Evolutionary conservation across 2,329 filamentous ascomycete species (phyloP), one percentile per base, ranked within the genome.

Genomic region (Pyrenochaeta sp.): DNA sequence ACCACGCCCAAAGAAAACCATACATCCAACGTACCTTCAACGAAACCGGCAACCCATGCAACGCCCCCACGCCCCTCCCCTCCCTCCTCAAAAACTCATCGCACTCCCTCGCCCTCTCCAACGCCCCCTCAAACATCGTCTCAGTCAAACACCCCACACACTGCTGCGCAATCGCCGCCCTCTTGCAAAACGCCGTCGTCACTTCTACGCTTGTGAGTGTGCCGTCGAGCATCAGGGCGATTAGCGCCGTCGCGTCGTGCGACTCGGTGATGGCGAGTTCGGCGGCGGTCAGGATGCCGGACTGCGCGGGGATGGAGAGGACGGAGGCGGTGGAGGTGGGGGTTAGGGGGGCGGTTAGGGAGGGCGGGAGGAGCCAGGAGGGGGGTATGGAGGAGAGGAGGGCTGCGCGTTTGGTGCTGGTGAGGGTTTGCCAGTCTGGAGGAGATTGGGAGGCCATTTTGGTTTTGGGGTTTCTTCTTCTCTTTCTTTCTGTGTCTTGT

Each of bases 91-190:
- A 61, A 21, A 68, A 72, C 7, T 58, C 55, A 45, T 78, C 75
- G 1, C 50, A 75, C 46, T 60, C 61, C 41, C 51, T 57, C 4
- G 75, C 75, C 14, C 66, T 52, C 6, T 56, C 61, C 1, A 77
- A 49, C 0, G 75, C 74, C 26, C 71, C 63, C 3, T 71, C 65
- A 44, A 76, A 76, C 53, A 74, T 64, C 10, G 75, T 72, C 51
- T 77, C 74, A 3, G 73, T 76, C 7, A 75, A 41, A 40, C 73
- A 75, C 41, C 67, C 72, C 10, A 81, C 79, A 14, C 83, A 66
- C 56, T 86, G 83, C 41, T 86, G 83, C 1, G 83, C 82, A 29
- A 80, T 72, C 0, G 76, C 74, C 1, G 77, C 77, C 6, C 78
- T 69, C 54, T 80, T 80, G 50, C 76, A 78, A 53, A 80, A 87